Evolutionary conservation across 257 asterid genomes (phyloP).

Genomic region (Solanum paucissectum): DNA sequence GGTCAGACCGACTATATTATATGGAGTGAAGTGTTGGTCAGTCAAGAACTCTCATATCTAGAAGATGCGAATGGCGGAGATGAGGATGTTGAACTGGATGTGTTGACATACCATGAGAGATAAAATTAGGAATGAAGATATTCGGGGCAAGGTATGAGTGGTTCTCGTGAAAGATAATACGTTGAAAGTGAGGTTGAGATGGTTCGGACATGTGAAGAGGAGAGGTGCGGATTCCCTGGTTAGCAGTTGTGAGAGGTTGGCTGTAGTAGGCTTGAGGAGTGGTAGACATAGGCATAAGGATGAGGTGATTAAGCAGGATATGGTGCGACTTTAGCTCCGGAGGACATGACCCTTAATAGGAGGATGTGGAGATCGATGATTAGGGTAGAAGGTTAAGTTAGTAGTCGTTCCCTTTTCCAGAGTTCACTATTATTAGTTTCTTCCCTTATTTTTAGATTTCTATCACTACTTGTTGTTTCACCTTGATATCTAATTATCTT

Average conservation of each 20-base stretch:
- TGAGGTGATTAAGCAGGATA: neutral
- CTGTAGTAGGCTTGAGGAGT: neutral
- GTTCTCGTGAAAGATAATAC: neutral
- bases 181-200: neutral
- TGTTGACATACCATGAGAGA: neutral
- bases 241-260: neutral
- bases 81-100: neutral
- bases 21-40: neutral
- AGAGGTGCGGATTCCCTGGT: neutral
- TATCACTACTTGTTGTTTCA: neutral
- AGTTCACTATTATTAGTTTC: neutral
- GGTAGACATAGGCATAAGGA: neutral
- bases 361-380: neutral
- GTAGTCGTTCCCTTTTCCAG: neutral
- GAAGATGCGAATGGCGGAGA: neutral
- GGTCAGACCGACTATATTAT: neutral
- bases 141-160: neutral
- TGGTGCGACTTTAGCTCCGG: neutral
- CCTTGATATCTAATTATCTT: neutral
- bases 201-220: neutral
- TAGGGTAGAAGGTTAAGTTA: neutral
- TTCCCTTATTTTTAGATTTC: neutral
- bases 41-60: neutral
- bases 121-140: neutral
- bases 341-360: neutral